Conservation (phyloP, 208 protist genomes). For the Crithidia thermophila region DNA sequence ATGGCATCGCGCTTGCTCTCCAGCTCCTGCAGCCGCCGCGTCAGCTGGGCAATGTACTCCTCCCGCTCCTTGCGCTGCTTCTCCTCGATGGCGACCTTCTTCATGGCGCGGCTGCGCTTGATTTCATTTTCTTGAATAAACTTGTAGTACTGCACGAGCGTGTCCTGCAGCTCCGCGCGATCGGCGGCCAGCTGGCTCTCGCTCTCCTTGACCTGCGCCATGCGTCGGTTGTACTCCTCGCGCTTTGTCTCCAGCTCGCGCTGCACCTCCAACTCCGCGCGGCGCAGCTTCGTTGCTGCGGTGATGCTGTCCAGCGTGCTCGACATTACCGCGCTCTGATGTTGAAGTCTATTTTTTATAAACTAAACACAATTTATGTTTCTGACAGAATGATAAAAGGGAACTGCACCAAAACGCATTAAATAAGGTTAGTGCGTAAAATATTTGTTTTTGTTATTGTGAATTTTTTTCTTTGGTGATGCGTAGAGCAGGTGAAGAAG, state of each 20-base stretch:
- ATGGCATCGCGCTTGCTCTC: constrained; percentile 64
- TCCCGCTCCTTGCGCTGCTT: constrained; percentile 86
- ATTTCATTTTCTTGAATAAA: constrained; percentile 95
- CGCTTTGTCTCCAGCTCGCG: constrained; percentile 88
- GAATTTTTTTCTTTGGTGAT: too few species aligned
- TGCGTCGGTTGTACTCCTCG: constrained; percentile 81
- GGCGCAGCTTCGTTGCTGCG: constrained; percentile 86
- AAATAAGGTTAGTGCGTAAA: too few species aligned
- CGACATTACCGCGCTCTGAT: constrained; percentile 43
- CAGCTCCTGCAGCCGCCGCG: constrained; percentile 48
- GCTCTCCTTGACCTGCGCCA: constrained; percentile 81
- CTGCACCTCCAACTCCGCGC: constrained; percentile 85
- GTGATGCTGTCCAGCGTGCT: constrained; percentile 90
- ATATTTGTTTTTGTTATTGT: too few species aligned
- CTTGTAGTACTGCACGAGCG: constrained; percentile 94
- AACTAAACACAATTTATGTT: too few species aligned
- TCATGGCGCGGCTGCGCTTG: constrained; percentile 85
- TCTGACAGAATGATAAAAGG: too few species aligned
- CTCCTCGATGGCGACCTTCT: constrained; percentile 88
- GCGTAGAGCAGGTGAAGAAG: too few species aligned
- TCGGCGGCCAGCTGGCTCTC: constrained; percentile 80
- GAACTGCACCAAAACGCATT: too few species aligned
- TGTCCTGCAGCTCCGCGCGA: constrained; percentile 88
- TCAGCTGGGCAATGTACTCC: constrained; percentile 79
- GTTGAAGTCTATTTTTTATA: too few species aligned